A percentile compares a stretch with the other conserved stretches of the same genome.
Conservation (phyloP, 805 yeast species). For the Dipodascus geniculatus region DNA sequence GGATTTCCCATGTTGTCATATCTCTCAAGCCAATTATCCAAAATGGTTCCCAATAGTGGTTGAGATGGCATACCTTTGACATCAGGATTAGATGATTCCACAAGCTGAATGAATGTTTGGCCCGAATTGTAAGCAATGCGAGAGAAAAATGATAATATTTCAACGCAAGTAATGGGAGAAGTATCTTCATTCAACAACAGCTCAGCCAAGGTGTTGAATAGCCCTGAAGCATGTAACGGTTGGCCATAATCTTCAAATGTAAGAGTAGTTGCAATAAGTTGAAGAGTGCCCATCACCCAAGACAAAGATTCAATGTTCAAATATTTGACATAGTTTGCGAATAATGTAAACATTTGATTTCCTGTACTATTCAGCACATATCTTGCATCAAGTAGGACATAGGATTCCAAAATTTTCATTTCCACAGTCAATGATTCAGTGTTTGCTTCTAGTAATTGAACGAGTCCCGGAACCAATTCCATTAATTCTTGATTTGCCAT, state of each 20-base stretch:
- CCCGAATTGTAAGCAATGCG: conserved; percentile 6
- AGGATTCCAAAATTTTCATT: conserved; percentile 25
- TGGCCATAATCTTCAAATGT: conserved; percentile 5
- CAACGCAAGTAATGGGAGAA: not conserved
- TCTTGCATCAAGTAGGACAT: conserved; percentile 21
- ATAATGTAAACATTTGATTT: conserved; percentile 12
- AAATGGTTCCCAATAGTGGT: conserved; percentile 7
- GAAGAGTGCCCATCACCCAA: conserved; percentile 9
- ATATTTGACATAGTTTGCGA: conserved; percentile 17
- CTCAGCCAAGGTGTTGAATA: not conserved
- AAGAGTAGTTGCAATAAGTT: conserved; percentile 10
- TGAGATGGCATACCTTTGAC: not conserved
- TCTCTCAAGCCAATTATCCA: conserved; percentile 24
- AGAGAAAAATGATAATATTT: conserved; percentile 5
- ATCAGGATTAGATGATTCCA: not conserved
- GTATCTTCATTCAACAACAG: not conserved
- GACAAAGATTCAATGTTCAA: conserved; percentile 13
- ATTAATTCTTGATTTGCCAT: conserved; percentile 31
- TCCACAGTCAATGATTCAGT: conserved; percentile 32
- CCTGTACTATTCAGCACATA: conserved; percentile 8
- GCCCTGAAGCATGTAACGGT: not conserved
- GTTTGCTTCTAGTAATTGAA: conserved; percentile 49
- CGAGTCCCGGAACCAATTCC: conserved; percentile 38
- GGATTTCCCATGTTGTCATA: conserved; percentile 57
- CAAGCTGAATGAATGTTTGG: not conserved